phyloP scores from a whole-genome alignment of 176 grass and related monocot species.

The Poa annua region DNA sequence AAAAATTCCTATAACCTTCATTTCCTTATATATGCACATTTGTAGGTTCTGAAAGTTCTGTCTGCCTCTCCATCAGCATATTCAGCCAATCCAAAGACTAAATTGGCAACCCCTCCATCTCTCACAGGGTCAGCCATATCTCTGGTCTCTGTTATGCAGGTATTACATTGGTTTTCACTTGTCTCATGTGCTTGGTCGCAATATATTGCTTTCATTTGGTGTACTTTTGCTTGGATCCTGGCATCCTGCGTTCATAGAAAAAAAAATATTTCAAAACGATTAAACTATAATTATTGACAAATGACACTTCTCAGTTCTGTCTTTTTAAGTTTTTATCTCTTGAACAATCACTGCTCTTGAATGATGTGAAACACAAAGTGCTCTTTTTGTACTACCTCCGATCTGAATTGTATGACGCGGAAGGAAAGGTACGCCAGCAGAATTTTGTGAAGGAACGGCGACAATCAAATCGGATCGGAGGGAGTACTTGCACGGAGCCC shows the following conservation, averaged over 20 bases:
- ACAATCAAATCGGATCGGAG: too few species aligned
- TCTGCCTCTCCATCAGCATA: conserved; percentile 88
- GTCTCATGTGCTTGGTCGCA: background rate
- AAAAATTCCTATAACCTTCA: background rate
- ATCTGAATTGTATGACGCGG: too few species aligned
- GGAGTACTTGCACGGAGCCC: background rate
- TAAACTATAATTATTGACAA: conserved; percentile 8
- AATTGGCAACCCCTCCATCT: conserved; percentile 72
- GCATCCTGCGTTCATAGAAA: background rate
- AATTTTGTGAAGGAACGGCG: too few species aligned
- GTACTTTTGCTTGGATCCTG: background rate
- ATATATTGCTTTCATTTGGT: conserved; percentile 10
- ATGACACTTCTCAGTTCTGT: background rate
- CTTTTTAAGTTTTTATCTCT: background rate
- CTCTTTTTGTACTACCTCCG: background rate
- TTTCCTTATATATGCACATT: conserved; percentile 12
- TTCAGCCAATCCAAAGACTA: conserved; percentile 81
- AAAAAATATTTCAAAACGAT: background rate
- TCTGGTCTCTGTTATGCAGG: conserved; percentile 96
- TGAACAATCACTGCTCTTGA: conserved; percentile 1
- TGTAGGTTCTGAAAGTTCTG: conserved; percentile 85
- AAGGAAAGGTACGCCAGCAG: too few species aligned
- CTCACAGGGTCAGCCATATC: conserved; percentile 84
- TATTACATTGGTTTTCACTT: conserved; percentile 45
- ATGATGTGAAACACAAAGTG: background rate